phyloP scores from a whole-genome alignment of 352 stramenopile genomes.

The Pythium utonaiense region DNA sequence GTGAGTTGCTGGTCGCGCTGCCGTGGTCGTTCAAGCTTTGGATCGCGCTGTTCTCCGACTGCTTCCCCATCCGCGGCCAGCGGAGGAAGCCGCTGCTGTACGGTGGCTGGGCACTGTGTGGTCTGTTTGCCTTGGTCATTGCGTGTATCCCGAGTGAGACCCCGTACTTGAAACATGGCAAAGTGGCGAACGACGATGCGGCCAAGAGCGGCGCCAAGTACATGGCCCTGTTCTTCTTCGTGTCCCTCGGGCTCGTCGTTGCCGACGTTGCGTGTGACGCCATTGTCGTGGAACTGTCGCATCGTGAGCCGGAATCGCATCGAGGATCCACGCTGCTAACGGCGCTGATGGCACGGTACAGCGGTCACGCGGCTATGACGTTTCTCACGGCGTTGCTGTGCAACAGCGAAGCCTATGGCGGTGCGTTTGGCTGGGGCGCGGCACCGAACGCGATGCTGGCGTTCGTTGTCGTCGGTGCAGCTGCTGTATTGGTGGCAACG shows the following conservation, averaged over 20 bases:
- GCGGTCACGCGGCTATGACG: constrained; percentile 35
- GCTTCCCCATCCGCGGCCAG: constrained; percentile 36
- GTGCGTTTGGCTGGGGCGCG: constrained; percentile 42
- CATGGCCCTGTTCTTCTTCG: constrained; percentile 46
- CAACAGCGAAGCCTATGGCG: constrained; percentile 50
- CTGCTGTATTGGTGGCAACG: constrained; percentile 23
- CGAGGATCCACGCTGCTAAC: constrained; percentile 28
- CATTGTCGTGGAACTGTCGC: constrained; percentile 42
- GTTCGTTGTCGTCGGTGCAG: constrained; percentile 29
- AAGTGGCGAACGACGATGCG: constrained; percentile 36
- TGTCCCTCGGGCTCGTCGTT: constrained; percentile 46
- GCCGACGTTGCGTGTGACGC: constrained; percentile 42
- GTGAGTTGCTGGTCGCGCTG: constrained; percentile 48
- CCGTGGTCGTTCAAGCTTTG: constrained; percentile 60
- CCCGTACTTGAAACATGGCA: constrained; percentile 36
- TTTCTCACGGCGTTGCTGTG: constrained; percentile 50
- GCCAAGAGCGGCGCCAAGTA: constrained; percentile 36
- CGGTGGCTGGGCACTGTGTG: constrained; percentile 42
- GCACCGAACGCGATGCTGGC: constrained; percentile 45
- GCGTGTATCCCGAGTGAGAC: constrained; percentile 28
- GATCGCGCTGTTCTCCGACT: constrained; percentile 48
- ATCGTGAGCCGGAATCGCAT: constrained; percentile 15
- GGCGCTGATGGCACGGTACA: constrained; percentile 34
- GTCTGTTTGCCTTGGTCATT: constrained; percentile 44
- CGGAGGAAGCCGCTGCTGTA: constrained; percentile 51